Evolutionary conservation across 106 monocot species (phyloP).

Genomic region (Dendrobium nobile): DNA sequence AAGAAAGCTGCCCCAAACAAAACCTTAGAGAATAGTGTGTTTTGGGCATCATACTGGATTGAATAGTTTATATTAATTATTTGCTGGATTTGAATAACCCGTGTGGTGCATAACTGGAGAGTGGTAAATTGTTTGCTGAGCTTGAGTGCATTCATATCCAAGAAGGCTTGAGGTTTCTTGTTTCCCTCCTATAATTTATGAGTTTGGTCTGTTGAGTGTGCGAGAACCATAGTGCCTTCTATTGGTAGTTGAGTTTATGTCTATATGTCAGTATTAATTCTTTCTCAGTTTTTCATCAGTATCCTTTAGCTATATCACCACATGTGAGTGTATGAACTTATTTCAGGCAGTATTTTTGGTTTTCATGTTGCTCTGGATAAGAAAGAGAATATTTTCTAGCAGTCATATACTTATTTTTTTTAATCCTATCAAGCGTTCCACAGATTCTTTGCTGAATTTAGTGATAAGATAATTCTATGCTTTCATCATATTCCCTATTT

Average conservation of each 20-base stretch:
- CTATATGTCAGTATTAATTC: neutral
- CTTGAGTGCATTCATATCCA: neutral
- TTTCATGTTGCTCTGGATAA: neutral
- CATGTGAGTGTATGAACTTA: neutral
- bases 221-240: neutral
- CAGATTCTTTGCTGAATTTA: conserved; percentile 1
- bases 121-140: neutral
- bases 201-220: neutral
- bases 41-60: neutral
- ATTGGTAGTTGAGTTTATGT: neutral
- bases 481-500: neutral
- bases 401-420: neutral
- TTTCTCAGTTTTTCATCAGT: neutral
- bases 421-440: neutral
- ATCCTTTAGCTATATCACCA: neutral
- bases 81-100: neutral
- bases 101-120: neutral
- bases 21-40: neutral
- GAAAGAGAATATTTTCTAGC: neutral
- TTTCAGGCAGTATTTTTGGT: neutral
- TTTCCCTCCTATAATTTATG: neutral
- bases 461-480: neutral
- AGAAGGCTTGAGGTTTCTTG: neutral
- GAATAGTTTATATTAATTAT: neutral
- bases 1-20: too few relatives aligned